Evolutionary conservation across 2,329 filamentous ascomycete species (phyloP).

Genomic region (Pseudogymnoascus sp.): DNA sequence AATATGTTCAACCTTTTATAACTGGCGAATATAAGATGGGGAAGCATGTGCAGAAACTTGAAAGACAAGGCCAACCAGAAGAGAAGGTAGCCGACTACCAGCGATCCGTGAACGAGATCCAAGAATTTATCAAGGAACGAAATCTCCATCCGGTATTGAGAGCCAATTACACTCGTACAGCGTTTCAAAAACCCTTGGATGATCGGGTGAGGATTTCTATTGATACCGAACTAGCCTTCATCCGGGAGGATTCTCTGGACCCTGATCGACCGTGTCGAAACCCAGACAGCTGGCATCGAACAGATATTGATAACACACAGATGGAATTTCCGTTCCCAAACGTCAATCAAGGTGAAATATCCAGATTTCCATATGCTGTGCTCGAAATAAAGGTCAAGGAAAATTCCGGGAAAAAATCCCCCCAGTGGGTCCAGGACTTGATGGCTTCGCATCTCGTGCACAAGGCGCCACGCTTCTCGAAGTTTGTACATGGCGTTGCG

Average conservation of each 20-base stretch:
- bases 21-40: conserved; percentile 85
- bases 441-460: conserved; percentile 91
- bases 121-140: conserved; percentile 68
- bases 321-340: conserved; percentile 83
- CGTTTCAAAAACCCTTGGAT: conserved; percentile 93
- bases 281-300: conserved; percentile 80
- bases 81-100: conserved; percentile 63
- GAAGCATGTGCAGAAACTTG: conserved; percentile 81
- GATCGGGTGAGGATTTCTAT: conserved; percentile 85
- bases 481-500: conserved; percentile 91
- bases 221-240: conserved; percentile 85
- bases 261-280: conserved; percentile 78
- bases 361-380: conserved; percentile 80
- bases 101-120: conserved; percentile 65
- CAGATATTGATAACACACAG: conserved; percentile 73
- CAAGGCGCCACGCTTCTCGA: conserved; percentile 83
- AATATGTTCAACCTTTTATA: conserved; percentile 83
- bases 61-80: conserved; percentile 60
- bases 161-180: conserved; percentile 88
- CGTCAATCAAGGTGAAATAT: conserved; percentile 85
- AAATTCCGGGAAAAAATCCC: conserved; percentile 55
- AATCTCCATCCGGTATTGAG: conserved; percentile 76
- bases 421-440: conserved; percentile 82
- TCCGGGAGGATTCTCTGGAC: conserved; percentile 72
- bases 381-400: conserved; percentile 87